Evolutionary conservation across 495 filamentous ascomycete species (phyloP).

Genomic region (Rostrohypoxylon terebratum): DNA sequence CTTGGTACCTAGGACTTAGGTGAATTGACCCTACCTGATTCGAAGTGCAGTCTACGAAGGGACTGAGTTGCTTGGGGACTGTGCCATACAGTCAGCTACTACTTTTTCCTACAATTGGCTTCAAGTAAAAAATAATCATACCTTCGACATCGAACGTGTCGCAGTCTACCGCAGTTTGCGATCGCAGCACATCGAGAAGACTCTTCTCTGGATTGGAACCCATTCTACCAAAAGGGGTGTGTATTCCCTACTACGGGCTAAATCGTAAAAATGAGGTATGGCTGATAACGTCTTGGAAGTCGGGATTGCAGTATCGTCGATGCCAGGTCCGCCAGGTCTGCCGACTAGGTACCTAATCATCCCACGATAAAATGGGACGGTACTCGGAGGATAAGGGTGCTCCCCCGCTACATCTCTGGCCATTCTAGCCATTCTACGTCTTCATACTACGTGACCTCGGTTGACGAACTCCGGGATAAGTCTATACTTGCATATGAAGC

Average conservation of each 20-base stretch:
- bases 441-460: conserved; percentile 6
- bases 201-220: conserved; percentile 21
- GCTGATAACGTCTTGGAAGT: not conserved
- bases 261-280: not conserved
- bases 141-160: conserved; percentile 71
- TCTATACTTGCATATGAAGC: conserved; percentile 19
- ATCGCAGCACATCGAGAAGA: conserved; percentile 56
- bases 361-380: not conserved
- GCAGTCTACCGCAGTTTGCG: conserved; percentile 66
- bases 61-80: conserved; percentile 68
- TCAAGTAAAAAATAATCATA: conserved; percentile 33
- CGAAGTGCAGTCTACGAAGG: conserved; percentile 74
- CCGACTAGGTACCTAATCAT: not conserved
- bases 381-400: conserved; percentile 2
- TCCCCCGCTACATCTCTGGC: conserved; percentile 15
- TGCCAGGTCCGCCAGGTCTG: not conserved
- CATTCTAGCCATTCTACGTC: conserved; percentile 6
- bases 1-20: no score
- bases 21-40: conserved; percentile 63
- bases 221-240: conserved; percentile 19
- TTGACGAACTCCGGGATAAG: conserved; percentile 6
- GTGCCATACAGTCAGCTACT: conserved; percentile 16
- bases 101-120: not conserved
- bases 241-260: not conserved
- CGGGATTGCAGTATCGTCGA: not conserved